phyloP scores from a whole-genome alignment of 2,329 filamentous ascomycete species.

The Mycosphaerella arachidis region DNA sequence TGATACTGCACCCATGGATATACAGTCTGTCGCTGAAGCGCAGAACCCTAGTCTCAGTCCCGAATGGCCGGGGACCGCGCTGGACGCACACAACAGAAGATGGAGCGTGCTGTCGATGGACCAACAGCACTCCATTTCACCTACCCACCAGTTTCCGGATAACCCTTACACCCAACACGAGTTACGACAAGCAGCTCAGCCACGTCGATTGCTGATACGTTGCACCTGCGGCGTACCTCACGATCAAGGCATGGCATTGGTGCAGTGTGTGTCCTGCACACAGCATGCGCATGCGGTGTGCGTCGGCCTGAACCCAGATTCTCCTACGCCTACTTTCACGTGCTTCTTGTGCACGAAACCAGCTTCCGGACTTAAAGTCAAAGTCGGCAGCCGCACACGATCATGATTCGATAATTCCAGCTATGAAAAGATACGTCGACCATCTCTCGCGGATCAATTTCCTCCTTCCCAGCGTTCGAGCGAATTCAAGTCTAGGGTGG shows the following conservation, averaged over 20 bases:
- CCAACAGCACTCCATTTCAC: slow-evolving; percentile 38
- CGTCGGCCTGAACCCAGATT: slow-evolving; percentile 48
- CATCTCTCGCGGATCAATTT: not conserved
- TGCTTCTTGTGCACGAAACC: slow-evolving; percentile 47
- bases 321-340: slow-evolving; percentile 45
- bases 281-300: slow-evolving; percentile 60
- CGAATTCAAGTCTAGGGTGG: not conserved
- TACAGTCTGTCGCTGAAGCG: slow-evolving; percentile 13
- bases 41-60: slow-evolving; percentile 16
- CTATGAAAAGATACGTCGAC: not conserved
- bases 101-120: slow-evolving; percentile 44
- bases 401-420: not conserved
- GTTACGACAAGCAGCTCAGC: slow-evolving; percentile 3
- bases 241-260: slow-evolving; percentile 53
- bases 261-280: slow-evolving; percentile 61
- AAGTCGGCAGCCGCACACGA: slow-evolving; percentile 4
- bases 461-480: slow-evolving; percentile 8
- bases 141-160: slow-evolving; percentile 15
- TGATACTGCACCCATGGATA: slow-evolving; percentile 30
- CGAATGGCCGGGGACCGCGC: slow-evolving; percentile 27
- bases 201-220: slow-evolving; percentile 38
- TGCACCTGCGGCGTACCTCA: slow-evolving; percentile 55
- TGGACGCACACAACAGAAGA: slow-evolving; percentile 43
- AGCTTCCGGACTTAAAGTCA: slow-evolving; percentile 6
- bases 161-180: slow-evolving; percentile 44